phyloP scores from a whole-genome alignment of 2,329 filamentous ascomycete genomes.

The Aspergillus sojae region DNA sequence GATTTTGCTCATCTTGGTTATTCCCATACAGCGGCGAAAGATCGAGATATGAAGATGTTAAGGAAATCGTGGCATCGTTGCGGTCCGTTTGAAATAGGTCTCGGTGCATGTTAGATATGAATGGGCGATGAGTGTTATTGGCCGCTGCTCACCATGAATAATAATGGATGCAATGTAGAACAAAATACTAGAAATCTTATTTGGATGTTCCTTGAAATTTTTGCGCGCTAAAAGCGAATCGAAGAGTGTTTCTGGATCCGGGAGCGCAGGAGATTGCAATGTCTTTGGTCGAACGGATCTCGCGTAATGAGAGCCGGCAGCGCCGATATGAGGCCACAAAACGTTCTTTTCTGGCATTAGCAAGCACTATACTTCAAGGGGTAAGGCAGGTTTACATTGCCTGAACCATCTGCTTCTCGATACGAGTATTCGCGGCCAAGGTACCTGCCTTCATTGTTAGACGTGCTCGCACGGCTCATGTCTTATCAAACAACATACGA shows the following conservation, averaged over 20 bases:
- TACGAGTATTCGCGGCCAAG: slow-evolving; percentile 39
- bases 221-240: slow-evolving; percentile 68
- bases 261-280: slow-evolving; percentile 61
- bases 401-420: slow-evolving; percentile 43
- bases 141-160: slow-evolving; percentile 50
- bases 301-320: slow-evolving; percentile 68
- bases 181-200: slow-evolving; percentile 72
- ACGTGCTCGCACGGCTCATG: neutral
- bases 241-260: slow-evolving; percentile 68
- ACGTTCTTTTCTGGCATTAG: slow-evolving; percentile 54
- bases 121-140: neutral
- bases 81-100: slow-evolving; percentile 69
- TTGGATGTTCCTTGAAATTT: slow-evolving; percentile 66
- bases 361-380: slow-evolving; percentile 18
- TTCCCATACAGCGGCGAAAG: slow-evolving; percentile 73
- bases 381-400: slow-evolving; percentile 36
- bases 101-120: slow-evolving; percentile 32
- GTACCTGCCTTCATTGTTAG: slow-evolving; percentile 35
- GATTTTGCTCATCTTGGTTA: slow-evolving; percentile 63
- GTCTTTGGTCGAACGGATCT: slow-evolving; percentile 63
- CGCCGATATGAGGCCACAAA: slow-evolving; percentile 64
- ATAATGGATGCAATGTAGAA: slow-evolving; percentile 75
- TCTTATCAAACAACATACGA: slow-evolving; percentile 40
- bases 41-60: slow-evolving; percentile 75
- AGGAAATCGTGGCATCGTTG: slow-evolving; percentile 63